phyloP scores from a whole-genome alignment of 2,329 filamentous ascomycete species.

The Clarireedia homoeocarpa region DNA sequence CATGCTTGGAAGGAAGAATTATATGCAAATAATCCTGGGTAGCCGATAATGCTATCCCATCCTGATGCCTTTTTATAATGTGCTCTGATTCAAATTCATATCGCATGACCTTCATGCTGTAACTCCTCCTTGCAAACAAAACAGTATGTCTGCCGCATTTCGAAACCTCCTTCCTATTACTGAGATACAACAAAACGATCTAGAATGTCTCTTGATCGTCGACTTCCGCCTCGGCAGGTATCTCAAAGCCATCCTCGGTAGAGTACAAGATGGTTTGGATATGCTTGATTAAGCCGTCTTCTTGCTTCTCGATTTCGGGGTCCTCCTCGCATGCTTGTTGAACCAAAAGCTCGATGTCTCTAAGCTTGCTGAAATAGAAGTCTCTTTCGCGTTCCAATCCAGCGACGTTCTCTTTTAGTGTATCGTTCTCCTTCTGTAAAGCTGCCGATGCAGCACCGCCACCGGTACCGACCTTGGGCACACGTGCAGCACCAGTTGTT shows the following conservation, averaged over 20 bases:
- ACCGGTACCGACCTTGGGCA: slow-evolving; percentile 35
- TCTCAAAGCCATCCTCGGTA: slow-evolving; percentile 89
- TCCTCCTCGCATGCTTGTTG: slow-evolving; percentile 91
- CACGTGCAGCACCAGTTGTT: slow-evolving; percentile 35
- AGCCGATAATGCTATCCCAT: slow-evolving; percentile 8
- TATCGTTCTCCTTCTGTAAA: slow-evolving; percentile 76
- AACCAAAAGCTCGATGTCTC: slow-evolving; percentile 91
- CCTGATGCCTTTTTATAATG: slow-evolving; percentile 6
- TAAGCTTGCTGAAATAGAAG: slow-evolving; percentile 98
- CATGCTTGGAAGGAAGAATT: slow-evolving; percentile 4
- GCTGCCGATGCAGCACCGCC: slow-evolving; percentile 56
- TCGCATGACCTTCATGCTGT: slow-evolving; percentile 15
- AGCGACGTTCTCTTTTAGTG: slow-evolving; percentile 89
- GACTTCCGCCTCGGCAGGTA: slow-evolving; percentile 63
- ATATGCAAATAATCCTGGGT: not conserved
- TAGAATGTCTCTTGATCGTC: slow-evolving; percentile 73
- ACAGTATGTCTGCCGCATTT: slow-evolving; percentile 10
- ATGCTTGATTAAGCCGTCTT: slow-evolving; percentile 85
- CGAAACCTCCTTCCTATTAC: slow-evolving; percentile 15
- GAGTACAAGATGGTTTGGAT: slow-evolving; percentile 97
- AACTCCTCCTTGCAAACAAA: slow-evolving; percentile 23
- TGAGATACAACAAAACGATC: slow-evolving; percentile 11
- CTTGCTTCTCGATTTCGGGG: slow-evolving; percentile 88
- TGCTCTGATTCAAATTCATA: slow-evolving; percentile 17
- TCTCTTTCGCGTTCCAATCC: slow-evolving; percentile 94